A percentile compares a stretch with the other conserved stretches of the same genome.
phyloP scores from a whole-genome alignment of 2,329 filamentous ascomycete species.

The Epichloe coenophiala region DNA sequence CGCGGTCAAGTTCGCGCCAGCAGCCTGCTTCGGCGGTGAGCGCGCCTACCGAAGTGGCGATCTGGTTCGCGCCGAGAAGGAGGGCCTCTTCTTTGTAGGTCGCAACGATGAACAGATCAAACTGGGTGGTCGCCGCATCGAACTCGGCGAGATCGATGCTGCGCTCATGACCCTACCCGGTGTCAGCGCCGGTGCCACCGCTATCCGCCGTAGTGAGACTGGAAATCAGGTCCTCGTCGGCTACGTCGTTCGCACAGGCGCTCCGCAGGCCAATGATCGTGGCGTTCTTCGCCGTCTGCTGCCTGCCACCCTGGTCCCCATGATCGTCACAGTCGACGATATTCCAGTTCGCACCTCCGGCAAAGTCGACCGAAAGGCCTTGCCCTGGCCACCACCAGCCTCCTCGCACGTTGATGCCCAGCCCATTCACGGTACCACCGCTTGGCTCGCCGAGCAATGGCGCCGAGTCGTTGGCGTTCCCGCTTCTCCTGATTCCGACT shows the following conservation, averaged over 20 bases:
- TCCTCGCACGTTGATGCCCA: slow-evolving; percentile 2
- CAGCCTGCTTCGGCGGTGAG: slow-evolving; percentile 9
- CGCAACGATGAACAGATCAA: slow-evolving; percentile 18
- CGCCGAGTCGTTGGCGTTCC: slow-evolving; percentile 9
- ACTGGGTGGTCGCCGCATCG: slow-evolving; percentile 15
- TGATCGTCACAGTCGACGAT: slow-evolving; percentile 9
- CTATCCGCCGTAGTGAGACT: slow-evolving; percentile 9
- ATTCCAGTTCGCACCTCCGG: slow-evolving; percentile 11
- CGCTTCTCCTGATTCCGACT: slow-evolving; percentile 6
- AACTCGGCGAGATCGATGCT: slow-evolving; percentile 15
- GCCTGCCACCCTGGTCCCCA: slow-evolving; percentile 9
- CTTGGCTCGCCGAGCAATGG: slow-evolving; percentile 11
- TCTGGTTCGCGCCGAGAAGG: slow-evolving; percentile 10
- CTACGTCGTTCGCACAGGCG: slow-evolving; percentile 7
- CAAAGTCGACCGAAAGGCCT: slow-evolving; percentile 11
- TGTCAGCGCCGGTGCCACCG: slow-evolving; percentile 8
- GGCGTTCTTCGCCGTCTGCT: slow-evolving; percentile 5
- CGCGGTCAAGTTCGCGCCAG: slow-evolving; percentile 9
- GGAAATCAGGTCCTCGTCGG: slow-evolving; percentile 11
- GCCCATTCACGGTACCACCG: slow-evolving; percentile 6
- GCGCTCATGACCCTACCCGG: slow-evolving; percentile 10
- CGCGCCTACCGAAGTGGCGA: slow-evolving; percentile 15
- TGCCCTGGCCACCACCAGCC: slow-evolving; percentile 8
- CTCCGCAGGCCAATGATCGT: not conserved
- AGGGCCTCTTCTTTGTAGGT: slow-evolving; percentile 12